Base-by-base conservation (phyloP, 306 rosid species). In the Mimosa pudica region DNA sequence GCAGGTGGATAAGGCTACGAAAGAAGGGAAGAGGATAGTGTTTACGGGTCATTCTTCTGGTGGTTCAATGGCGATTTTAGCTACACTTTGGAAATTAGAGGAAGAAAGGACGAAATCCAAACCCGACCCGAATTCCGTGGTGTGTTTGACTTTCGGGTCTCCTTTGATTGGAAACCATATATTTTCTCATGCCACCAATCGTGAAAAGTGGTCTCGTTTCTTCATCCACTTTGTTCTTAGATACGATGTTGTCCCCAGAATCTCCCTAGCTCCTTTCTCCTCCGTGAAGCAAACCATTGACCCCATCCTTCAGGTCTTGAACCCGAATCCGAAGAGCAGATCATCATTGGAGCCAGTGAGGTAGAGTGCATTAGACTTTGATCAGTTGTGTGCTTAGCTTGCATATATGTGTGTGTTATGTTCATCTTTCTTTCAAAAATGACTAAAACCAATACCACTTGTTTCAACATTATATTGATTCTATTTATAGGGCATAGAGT, bases 21-120 rank as follows among this genome's bases (percentile, higher is more conserved):
- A 3, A 6, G 80, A 55, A 5, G 60, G 70, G 57, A 92, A 83
- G 80, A 76, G 55, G 41, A 55, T 95, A 52, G 81, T 91, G 76
- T 91, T 95, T 42, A 82, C 98, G 0, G 98, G 98, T 5, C 94
- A 92, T 79, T 87, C 97, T 10, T 62, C 85, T 0, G 96, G 96
- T 3, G 98, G 90, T 46, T 64, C 97, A 9, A 65, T 86, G 20
- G 97, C 98, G 35, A 84, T 74, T 70, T 87, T 92, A 7, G 89
- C 92, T 46, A 84, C 93, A 20, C 82, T 91, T 44, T 88, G 92
- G 95, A 80, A 89, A 7, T 71, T 94, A 67, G 90, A 94, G 61
- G 24, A 82, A 2, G 48, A 24, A 45, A 35, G 30, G 12, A 88
- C 62, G 61, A 60, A 42, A 17, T 17, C 10, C 8, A 71, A 65